Percentiles rank a stretch among this genome's conserved stretches.
These are phyloP conservation scores for Posidonia australis DNA, from an alignment of 106 monocot genomes.

Conservation along the genomic window DNA sequence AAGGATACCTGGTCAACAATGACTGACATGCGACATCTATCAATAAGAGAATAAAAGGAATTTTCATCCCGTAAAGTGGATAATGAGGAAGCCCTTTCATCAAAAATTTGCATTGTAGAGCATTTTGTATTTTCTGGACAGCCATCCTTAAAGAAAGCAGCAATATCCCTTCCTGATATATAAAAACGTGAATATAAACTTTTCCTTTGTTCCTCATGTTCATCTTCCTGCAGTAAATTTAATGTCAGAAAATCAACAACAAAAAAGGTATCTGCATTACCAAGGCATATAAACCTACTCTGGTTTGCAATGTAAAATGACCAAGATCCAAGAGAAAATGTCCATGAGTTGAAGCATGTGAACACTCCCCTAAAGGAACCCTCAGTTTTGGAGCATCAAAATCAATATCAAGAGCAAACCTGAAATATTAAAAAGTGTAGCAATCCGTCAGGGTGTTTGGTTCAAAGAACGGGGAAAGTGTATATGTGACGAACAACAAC, in stretches of 20 bases:
- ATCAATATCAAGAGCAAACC: constrained; percentile 95
- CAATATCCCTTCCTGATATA: constrained; percentile 83
- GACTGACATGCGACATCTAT: constrained; percentile 89
- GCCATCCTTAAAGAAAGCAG: constrained; percentile 67
- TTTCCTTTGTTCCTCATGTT: constrained; percentile 51
- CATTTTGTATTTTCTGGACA: constrained; percentile 11
- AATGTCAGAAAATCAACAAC: background rate
- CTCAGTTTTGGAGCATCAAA: constrained; percentile 96
- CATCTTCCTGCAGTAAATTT: constrained; percentile 44
- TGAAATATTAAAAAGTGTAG: constrained; percentile 15
- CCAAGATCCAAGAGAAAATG: constrained; percentile 93
- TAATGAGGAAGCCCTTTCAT: constrained; percentile 7
- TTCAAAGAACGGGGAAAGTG: background rate
- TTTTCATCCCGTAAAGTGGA: constrained; percentile 6
- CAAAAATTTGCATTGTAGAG: constrained; percentile 3
- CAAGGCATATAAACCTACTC: constrained; percentile 39
- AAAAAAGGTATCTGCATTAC: background rate
- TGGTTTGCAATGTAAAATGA: constrained; percentile 83
- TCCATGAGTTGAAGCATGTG: constrained; percentile 17
- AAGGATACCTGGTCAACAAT: constrained; percentile 76
- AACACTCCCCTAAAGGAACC: constrained; percentile 44
- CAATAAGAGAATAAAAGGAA: constrained; percentile 66
- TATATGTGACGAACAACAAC: background rate
- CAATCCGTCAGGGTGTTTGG: background rate
- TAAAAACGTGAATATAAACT: constrained; percentile 82